Percentiles rank a stretch among this genome's conserved stretches.
phyloP scores from a whole-genome alignment of 176 grass and related monocot species.

The Chrysopogon serrulatus region DNA sequence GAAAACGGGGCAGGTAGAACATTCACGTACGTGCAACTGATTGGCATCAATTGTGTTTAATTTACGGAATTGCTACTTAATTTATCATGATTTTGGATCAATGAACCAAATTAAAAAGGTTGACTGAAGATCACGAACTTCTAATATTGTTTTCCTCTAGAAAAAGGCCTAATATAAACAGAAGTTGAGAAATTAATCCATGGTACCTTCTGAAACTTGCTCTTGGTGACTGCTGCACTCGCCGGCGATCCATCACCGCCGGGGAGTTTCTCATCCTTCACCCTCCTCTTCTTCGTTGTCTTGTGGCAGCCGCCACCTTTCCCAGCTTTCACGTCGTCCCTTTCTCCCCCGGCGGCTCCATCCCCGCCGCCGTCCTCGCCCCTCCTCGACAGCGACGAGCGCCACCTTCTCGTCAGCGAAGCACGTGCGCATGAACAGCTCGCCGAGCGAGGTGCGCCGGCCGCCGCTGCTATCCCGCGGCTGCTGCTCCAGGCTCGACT shows the following conservation, averaged over 20 bases:
- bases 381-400: slow-evolving; percentile 34
- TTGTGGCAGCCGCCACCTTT: slow-evolving; percentile 20
- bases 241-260: neutral
- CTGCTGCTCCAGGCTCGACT: slow-evolving; percentile 27
- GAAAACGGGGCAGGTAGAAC: neutral
- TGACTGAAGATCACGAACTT: neutral
- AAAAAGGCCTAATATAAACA: neutral
- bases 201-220: slow-evolving; percentile 83
- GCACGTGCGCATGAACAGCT: slow-evolving; percentile 87
- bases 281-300: slow-evolving; percentile 45
- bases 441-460: slow-evolving; percentile 83
- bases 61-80: no score
- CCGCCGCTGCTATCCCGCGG: slow-evolving; percentile 19
- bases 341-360: neutral
- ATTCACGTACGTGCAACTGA: neutral
- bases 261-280: slow-evolving; percentile 29
- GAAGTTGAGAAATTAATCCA: neutral
- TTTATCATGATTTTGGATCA: neutral
- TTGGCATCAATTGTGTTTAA: neutral
- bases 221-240: slow-evolving; percentile 24
- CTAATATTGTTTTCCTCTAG: neutral
- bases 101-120: neutral
- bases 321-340: slow-evolving; percentile 9
- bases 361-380: slow-evolving; percentile 16
- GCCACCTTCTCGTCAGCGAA: slow-evolving; percentile 60